Evolutionary conservation across 176 grass and related monocot species (phyloP), one percentile per base, ranked within the genome.

Genomic region (Eragrostis curvula): DNA sequence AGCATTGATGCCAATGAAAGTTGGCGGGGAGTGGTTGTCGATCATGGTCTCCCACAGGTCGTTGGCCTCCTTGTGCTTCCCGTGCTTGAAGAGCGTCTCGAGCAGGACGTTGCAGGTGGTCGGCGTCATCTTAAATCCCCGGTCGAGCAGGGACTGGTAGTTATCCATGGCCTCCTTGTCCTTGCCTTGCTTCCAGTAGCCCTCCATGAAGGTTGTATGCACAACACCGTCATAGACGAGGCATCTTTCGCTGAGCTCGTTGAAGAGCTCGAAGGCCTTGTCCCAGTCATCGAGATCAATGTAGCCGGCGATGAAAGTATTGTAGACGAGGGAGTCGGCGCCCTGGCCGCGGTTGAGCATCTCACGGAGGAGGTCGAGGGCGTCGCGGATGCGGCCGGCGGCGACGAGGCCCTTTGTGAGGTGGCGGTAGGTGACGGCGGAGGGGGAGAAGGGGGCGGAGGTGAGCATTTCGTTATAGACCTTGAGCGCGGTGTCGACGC

Each of bases 331-430:
- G 1, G 88, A 90, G 76, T 90, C 88, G 17, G 88, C 88, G 5
- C 79, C 84, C 23, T 73, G 79, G 20, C 88, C 84, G 1, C 79
- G 71, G 64, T 61, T 47, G 66, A 90, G 66, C 88, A 90, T 90
- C 78, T 90, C 88, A 21, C 88, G 79, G 27, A 90, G 80, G 32
- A 90, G 25, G 55, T 90, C 88, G 15, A 87, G 60, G 18, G 84
- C 88, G 28, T 90, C 88, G 23, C 29, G 40, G 62, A 87, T 84
- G 52, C 84, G 68, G 24, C 79, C 84, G 41, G 68, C 58, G 66
- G 82, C 88, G 27, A 87, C 84, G 59, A 90, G 79, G 9, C 88
- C 88, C 84, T 90, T 90, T 23, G 88, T 90, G 68, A 90, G 79
- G 66, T 87, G 84, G 60, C 81, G 80, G 67, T 80, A 90, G 8